Percentiles rank a stretch among this genome's conserved stretches.
These are phyloP conservation scores for Capsicum baccatum DNA, from an alignment of 257 asterid species.

Conservation along the genomic window DNA sequence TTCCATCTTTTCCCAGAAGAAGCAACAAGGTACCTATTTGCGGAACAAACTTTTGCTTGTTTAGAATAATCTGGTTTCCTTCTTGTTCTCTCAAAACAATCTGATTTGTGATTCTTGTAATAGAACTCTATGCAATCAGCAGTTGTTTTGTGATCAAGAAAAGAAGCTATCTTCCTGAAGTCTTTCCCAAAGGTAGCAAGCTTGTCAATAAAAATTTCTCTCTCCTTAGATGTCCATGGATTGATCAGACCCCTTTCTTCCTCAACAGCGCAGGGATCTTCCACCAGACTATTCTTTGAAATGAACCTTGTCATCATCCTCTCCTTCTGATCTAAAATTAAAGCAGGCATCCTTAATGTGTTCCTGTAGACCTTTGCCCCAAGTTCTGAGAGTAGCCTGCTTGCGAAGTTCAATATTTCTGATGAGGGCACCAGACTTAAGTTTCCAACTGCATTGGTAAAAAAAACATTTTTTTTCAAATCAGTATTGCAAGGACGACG, in stretches of 20 bases:
- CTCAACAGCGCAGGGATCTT: constrained; percentile 82
- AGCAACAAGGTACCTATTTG: constrained; percentile 68
- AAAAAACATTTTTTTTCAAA: neutral
- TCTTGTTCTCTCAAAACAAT: constrained; percentile 69
- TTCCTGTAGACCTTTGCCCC: constrained; percentile 63
- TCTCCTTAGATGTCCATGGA: constrained; percentile 82
- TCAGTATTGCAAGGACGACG: neutral
- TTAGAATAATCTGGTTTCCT: constrained; percentile 59
- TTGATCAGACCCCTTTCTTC: constrained; percentile 73
- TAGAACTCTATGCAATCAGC: constrained; percentile 97
- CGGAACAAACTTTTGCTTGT: constrained; percentile 61
- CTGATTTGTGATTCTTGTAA: constrained; percentile 93
- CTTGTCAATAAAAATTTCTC: constrained; percentile 75
- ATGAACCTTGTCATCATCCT: constrained; percentile 63
- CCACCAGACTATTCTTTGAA: constrained; percentile 79
- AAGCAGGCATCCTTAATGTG: constrained; percentile 80
- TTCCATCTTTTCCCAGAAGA: constrained; percentile 84
- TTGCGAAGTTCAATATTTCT: constrained; percentile 57
- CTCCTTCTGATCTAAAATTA: constrained; percentile 71
- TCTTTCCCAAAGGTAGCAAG: constrained; percentile 77
- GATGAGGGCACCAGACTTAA: constrained; percentile 55
- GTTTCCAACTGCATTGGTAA: constrained; percentile 67
- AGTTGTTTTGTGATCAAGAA: constrained; percentile 68
- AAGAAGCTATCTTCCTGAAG: constrained; percentile 79
- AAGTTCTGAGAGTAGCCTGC: constrained; percentile 62